Evolutionary conservation across 495 filamentous ascomycete species (phyloP), one percentile per base, ranked within the genome.

Genomic region (Pyronema omphalodes): DNA sequence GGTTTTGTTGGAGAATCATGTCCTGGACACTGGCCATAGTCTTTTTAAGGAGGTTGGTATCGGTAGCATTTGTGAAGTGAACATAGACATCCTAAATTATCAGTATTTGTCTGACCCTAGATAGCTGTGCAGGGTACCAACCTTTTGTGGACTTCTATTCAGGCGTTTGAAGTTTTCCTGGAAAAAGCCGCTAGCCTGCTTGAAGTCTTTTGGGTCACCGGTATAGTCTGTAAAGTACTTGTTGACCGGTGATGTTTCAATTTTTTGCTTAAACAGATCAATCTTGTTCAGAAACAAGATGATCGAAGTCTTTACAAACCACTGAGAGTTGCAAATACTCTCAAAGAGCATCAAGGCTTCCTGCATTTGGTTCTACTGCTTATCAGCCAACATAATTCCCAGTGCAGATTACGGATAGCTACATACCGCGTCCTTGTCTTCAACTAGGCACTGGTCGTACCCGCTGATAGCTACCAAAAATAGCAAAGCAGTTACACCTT

Each of bases 201-300:
- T 75, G 61, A 68, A 74, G 63, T 73, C 74, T 53, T 64, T 71
- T 34, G 68, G 68, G 54, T 73, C 73, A 54, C 75, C 83, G 52
- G 75, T 76, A 73, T 91, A 98, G 67, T 98, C 91, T 29, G 87
- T 86, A 74, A 98, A 98, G 66, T 94, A 86, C 48, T 83, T 79
- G 41, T 81, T 81, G 66, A 98, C 86, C 7, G 88, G 81, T 56
- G 84, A 88, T 44, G 75, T 71, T 9, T 73, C 66, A 18, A 96
- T 76, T 73, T 98, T 98, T 58, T 82, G 80, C 66, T 81, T 87
- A 77, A 98, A 98, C 12, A 95, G 76, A 70, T 98, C 91, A 69
- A 94, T 94, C 76, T 98, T 98, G 80, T 98, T 98, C 54, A 98
- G 74, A 73, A 98, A 98, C 39, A 98, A 78, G 57, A 98, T 98